A percentile compares a stretch with the other conserved stretches of the same genome.
Evolutionary conservation across 441 rosid genomes (phyloP).

Genomic region (Daphne laureola): DNA sequence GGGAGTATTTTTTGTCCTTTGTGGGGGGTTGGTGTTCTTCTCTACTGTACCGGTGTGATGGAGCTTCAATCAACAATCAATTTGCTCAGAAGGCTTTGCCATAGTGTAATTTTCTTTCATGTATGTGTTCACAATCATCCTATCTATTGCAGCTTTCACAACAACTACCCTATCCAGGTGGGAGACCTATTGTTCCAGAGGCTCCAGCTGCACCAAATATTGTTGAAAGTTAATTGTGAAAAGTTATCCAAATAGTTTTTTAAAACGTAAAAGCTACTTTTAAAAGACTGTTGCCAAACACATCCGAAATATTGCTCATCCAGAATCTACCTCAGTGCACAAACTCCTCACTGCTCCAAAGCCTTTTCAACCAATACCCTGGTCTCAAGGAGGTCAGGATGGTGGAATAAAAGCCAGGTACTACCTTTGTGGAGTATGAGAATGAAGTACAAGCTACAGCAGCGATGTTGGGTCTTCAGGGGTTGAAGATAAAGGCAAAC

Average conservation of each 20-base stretch:
- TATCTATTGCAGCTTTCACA: conserved; percentile 63
- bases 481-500: conserved; percentile 71
- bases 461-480: conserved; percentile 84
- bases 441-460: conserved; percentile 86
- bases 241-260: too few relatives aligned
- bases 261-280: too few relatives aligned
- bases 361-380: conserved; percentile 58
- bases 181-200: conserved; percentile 61
- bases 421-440: conserved; percentile 86
- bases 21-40: too few relatives aligned
- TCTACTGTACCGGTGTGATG: too few relatives aligned
- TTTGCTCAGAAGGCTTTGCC: not conserved
- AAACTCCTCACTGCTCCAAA: conserved; percentile 75
- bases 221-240: too few relatives aligned
- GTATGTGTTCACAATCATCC: conserved; percentile 1
- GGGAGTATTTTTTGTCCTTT: too few relatives aligned
- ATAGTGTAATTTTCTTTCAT: not conserved
- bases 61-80: too few relatives aligned
- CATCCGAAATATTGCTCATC: conserved; percentile 77
- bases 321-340: conserved; percentile 90
- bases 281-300: too few relatives aligned
- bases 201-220: conserved; percentile 94
- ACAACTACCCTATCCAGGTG: conserved; percentile 75
- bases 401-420: conserved; percentile 95
- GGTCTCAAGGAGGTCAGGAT: conserved; percentile 96